These are phyloP conservation scores for Fonsecaea monophora DNA, from an alignment of 2,329 filamentous ascomycete genomes.

Conservation along the genomic window DNA sequence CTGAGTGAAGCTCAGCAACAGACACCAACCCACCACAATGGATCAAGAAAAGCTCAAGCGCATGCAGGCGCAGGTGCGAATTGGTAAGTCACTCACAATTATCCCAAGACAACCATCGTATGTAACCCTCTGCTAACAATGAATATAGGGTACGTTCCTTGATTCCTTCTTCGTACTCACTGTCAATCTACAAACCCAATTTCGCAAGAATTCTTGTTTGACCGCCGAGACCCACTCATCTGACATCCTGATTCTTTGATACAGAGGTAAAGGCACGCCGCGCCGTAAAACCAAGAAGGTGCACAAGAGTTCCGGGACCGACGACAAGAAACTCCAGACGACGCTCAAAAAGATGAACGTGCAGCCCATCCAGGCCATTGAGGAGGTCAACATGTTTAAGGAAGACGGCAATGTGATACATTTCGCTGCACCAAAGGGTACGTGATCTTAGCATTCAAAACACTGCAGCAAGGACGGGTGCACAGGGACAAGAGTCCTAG, in stretches of 20 bases:
- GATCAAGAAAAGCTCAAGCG: conserved; percentile 71
- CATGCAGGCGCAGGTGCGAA: conserved; percentile 71
- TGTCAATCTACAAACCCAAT: neutral
- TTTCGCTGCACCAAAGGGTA: conserved; percentile 97
- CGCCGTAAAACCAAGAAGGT: conserved; percentile 98
- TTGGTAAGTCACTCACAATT: conserved; percentile 64
- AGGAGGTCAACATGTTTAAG: conserved; percentile 99
- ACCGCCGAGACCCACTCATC: neutral
- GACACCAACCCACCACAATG: conserved; percentile 56
- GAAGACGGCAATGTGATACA: conserved; percentile 99
- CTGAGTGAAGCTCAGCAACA: conserved; percentile 7
- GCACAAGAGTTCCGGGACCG: conserved; percentile 86
- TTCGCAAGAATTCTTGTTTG: neutral
- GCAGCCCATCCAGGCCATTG: conserved; percentile 98
- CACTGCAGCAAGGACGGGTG: neutral
- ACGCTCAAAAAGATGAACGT: conserved; percentile 99
- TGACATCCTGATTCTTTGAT: neutral
- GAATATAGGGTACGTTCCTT: conserved; percentile 4
- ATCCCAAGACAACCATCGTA: conserved; percentile 27
- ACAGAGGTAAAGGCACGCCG: conserved; percentile 94
- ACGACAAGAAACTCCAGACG: conserved; percentile 99
- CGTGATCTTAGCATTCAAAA: conserved; percentile 45
- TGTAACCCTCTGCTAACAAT: neutral
- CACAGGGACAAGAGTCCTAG: neutral
- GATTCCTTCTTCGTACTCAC: neutral